Evolutionary conservation across 1,139 yeast species (phyloP).

Genomic region (Pichiaceae sp.): DNA sequence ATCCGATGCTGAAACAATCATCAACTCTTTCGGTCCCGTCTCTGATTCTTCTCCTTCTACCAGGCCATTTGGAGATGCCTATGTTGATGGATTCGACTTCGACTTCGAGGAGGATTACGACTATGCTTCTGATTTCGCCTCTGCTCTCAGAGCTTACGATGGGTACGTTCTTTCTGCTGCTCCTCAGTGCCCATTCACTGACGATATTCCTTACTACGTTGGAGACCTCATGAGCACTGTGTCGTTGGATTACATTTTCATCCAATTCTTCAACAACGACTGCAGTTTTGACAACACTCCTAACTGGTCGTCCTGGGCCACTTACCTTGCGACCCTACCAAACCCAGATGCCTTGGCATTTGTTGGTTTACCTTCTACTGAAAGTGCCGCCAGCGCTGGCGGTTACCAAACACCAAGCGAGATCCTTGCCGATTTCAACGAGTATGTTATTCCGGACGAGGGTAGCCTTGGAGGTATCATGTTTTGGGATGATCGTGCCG

Average conservation of each 20-base stretch:
- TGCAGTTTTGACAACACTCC: conserved; percentile 43
- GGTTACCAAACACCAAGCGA: conserved; percentile 51
- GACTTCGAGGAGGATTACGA: conserved; percentile 56
- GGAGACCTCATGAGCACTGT: conserved; percentile 59
- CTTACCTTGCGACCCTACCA: conserved; percentile 53
- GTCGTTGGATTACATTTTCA: conserved; percentile 74
- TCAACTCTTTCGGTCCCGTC: conserved; percentile 80
- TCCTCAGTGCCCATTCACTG: conserved; percentile 94
- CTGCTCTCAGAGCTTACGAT: conserved; percentile 35
- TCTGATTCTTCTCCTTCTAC: conserved; percentile 38
- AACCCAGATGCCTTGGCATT: conserved; percentile 53
- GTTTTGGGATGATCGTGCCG: conserved; percentile 67
- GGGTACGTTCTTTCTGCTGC: conserved; percentile 80
- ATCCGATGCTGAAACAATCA: conserved; percentile 67
- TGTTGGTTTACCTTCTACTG: conserved; percentile 44
- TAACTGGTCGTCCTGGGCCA: conserved; percentile 85
- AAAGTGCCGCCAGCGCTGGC: conserved; percentile 32
- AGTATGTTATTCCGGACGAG: conserved; percentile 25
- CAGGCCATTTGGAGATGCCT: conserved; percentile 72
- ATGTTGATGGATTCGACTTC: conserved; percentile 66
- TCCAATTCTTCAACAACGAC: conserved; percentile 90
- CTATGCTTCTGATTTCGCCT: conserved; percentile 44
- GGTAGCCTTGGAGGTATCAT: conserved; percentile 73
- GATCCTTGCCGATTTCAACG: conserved; percentile 28
- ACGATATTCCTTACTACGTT: conserved; percentile 44